These are phyloP conservation scores for Acacia melanoxylon DNA, from an alignment of 306 rosid genomes.

Conservation along the genomic window DNA sequence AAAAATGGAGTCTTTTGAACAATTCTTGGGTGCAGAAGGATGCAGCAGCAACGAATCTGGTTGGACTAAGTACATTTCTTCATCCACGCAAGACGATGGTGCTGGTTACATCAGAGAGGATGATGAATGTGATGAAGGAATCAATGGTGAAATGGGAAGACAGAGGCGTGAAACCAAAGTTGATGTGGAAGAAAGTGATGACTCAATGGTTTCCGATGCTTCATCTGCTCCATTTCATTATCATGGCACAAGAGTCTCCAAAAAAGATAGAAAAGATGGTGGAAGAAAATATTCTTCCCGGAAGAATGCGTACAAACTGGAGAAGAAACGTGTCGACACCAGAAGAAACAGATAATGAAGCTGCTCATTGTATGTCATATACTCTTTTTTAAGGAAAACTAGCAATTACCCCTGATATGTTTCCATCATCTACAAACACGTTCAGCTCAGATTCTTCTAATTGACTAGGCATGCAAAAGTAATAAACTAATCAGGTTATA, in stretches of 20 bases:
- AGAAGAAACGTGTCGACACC: constrained; percentile 61
- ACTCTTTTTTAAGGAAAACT: background rate
- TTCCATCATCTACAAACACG: constrained; percentile 13
- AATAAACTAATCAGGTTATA: background rate
- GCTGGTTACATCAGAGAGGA: constrained; percentile 43
- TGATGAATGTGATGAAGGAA: constrained; percentile 25
- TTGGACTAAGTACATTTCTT: constrained; percentile 77
- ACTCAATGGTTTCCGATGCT: constrained; percentile 87
- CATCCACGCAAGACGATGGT: constrained; percentile 71
- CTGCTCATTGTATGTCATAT: constrained; percentile 16
- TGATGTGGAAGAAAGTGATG: constrained; percentile 68
- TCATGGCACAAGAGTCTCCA: constrained; percentile 32
- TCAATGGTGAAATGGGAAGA: constrained; percentile 31
- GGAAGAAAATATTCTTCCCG: constrained; percentile 48
- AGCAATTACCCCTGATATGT: background rate
- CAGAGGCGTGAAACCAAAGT: constrained; percentile 35
- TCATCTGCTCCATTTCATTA: constrained; percentile 66
- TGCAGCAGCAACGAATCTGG: constrained; percentile 91
- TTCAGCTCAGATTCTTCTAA: background rate
- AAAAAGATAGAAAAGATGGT: constrained; percentile 49
- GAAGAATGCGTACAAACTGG: constrained; percentile 55
- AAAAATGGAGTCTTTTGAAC: constrained; percentile 47
- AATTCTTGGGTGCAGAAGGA: constrained; percentile 56
- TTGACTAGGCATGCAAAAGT: constrained; percentile 17
- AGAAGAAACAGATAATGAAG: constrained; percentile 53